A percentile compares a stretch with the other conserved stretches of the same genome.
Evolutionary conservation across 1,139 yeast species (phyloP).

Genomic region (Pichia sp.): DNA sequence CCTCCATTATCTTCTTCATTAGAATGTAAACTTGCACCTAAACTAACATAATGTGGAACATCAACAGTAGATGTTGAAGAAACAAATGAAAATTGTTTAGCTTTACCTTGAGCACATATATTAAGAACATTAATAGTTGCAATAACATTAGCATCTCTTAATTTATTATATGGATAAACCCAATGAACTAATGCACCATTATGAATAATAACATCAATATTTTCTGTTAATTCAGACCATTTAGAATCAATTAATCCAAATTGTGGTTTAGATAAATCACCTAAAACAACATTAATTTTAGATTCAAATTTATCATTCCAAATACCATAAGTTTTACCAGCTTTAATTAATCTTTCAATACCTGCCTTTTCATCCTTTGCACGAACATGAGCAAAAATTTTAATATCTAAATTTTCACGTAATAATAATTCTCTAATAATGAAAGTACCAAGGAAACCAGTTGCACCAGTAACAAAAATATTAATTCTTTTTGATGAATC

Average conservation of each 20-base stretch:
- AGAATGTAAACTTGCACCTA: slow-evolving; percentile 57
- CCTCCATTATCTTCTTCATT: slow-evolving; percentile 63
- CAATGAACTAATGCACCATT: slow-evolving; percentile 98
- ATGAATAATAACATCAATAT: slow-evolving; percentile 80
- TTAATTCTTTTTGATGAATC: slow-evolving; percentile 40
- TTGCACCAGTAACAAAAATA: slow-evolving; percentile 88
- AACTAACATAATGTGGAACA: slow-evolving; percentile 67
- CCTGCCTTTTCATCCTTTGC: slow-evolving; percentile 68
- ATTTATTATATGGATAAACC: slow-evolving; percentile 90
- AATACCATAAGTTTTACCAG: slow-evolving; percentile 80
- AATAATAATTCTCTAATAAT: slow-evolving; percentile 69
- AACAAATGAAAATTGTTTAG: slow-evolving; percentile 84
- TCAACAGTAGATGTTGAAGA: slow-evolving; percentile 94
- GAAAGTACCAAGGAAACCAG: slow-evolving; percentile 94
- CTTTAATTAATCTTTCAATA: slow-evolving; percentile 62
- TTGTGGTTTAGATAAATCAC: slow-evolving; percentile 65
- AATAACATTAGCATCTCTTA: slow-evolving; percentile 90
- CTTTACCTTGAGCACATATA: slow-evolving; percentile 69
- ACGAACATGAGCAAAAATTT: slow-evolving; percentile 83
- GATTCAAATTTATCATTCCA: slow-evolving; percentile 65
- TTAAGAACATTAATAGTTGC: slow-evolving; percentile 82
- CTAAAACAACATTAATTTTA: slow-evolving; percentile 67
- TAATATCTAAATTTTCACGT: slow-evolving; percentile 42
- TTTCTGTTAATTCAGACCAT: slow-evolving; percentile 54
- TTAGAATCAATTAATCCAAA: slow-evolving; percentile 59